Conservation (phyloP, 495 filamentous ascomycete genomes). For the Penicillium maclennaniae region DNA sequence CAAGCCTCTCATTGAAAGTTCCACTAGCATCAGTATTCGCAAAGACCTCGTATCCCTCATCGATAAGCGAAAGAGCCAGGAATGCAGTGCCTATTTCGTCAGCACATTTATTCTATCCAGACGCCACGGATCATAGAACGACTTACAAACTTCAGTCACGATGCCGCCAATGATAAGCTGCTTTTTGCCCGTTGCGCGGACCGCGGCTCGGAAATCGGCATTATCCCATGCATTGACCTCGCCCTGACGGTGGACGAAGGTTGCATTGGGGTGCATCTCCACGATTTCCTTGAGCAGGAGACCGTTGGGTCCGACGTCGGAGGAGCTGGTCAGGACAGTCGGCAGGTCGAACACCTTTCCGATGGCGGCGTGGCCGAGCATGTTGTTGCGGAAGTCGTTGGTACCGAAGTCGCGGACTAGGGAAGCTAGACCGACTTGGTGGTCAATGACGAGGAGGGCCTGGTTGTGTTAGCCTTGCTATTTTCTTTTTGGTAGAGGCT, state of each 20-base stretch:
- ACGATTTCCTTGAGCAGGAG: constrained; percentile 66
- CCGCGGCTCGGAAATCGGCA: constrained; percentile 61
- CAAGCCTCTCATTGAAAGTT: constrained; percentile 53
- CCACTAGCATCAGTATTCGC: constrained; percentile 73
- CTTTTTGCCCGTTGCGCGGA: constrained; percentile 59
- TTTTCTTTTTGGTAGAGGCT: background rate
- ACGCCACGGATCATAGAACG: background rate
- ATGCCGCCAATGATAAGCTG: constrained; percentile 75
- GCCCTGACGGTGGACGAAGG: constrained; percentile 64
- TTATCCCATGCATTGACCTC: constrained; percentile 85
- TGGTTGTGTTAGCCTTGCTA: background rate
- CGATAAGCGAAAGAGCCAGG: constrained; percentile 65
- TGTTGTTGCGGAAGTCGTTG: constrained; percentile 60
- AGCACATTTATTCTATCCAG: too few species aligned
- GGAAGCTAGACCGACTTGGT: constrained; percentile 66
- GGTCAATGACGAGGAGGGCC: constrained; percentile 43
- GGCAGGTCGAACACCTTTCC: constrained; percentile 66
- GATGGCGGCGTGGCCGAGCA: constrained; percentile 65
- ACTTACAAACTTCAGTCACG: constrained; percentile 69
- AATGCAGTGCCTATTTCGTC: constrained; percentile 55
- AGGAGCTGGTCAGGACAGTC: constrained; percentile 66
- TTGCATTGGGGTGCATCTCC: constrained; percentile 62
- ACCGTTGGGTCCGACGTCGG: constrained; percentile 61
- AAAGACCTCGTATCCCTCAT: constrained; percentile 72
- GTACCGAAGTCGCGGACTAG: constrained; percentile 62